Evolutionary conservation across 192 early-diverging fungal species (phyloP).

Genomic region (Phlyctochytrium bullatum): DNA sequence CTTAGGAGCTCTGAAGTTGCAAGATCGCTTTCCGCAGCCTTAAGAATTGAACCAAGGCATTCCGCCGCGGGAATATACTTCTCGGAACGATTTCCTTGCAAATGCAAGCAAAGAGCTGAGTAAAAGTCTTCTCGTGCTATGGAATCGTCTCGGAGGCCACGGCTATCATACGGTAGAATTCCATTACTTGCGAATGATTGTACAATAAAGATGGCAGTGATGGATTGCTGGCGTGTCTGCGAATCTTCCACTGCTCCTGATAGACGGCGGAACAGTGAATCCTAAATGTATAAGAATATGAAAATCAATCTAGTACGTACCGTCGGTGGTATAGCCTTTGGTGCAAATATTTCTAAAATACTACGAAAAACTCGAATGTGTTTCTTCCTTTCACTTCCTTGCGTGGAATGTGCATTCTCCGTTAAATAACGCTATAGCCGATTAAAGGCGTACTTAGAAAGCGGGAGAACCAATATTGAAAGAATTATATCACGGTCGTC

Average conservation of each 20-base stretch:
- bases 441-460: not conserved
- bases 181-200: slow-evolving; percentile 57
- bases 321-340: slow-evolving; percentile 59
- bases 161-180: slow-evolving; percentile 22
- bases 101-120: slow-evolving; percentile 5
- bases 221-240: too few relatives aligned
- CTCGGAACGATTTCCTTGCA: slow-evolving; percentile 26
- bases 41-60: slow-evolving; percentile 33
- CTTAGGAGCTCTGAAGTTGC: too few relatives aligned
- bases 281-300: slow-evolving; percentile 11
- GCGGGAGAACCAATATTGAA: slow-evolving; percentile 2
- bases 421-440: slow-evolving; percentile 19
- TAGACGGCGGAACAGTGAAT: slow-evolving; percentile 22
- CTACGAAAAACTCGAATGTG: slow-evolving; percentile 60
- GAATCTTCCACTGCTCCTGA: too few relatives aligned
- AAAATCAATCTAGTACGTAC: slow-evolving; percentile 34
- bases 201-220: slow-evolving; percentile 59
- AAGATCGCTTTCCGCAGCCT: not conserved
- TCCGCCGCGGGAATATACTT: slow-evolving; percentile 60
- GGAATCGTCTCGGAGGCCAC: slow-evolving; percentile 17
- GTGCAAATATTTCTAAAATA: slow-evolving; percentile 64
- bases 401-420: slow-evolving; percentile 19
- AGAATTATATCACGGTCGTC: slow-evolving; percentile 11
- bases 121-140: slow-evolving; percentile 26
- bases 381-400: slow-evolving; percentile 27